Evolutionary conservation across 148 eudicot species (phyloP).

Genomic region (Chenopodium album): DNA sequence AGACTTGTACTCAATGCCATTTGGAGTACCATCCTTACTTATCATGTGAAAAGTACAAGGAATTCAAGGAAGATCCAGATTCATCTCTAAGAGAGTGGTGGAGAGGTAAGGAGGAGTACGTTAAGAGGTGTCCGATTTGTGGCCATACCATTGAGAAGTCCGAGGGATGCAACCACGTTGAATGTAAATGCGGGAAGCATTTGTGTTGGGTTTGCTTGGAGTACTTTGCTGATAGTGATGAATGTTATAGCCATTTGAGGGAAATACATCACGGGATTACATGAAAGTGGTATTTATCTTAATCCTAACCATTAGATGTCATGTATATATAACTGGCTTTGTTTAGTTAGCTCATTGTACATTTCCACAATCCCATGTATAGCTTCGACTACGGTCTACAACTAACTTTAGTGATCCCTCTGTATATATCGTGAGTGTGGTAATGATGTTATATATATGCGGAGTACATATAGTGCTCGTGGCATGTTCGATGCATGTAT

Average conservation of each 20-base stretch:
- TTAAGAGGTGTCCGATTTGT: conserved; percentile 72
- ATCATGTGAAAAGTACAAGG: conserved; percentile 75
- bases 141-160: conserved; percentile 78
- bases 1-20: conserved; percentile 84
- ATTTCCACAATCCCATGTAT: not conserved
- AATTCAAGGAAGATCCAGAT: conserved; percentile 84
- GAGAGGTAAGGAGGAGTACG: conserved; percentile 75
- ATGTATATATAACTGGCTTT: not conserved
- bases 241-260: conserved; percentile 73
- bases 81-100: conserved; percentile 72
- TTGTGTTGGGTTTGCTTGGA: conserved; percentile 92
- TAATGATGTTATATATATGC: not conserved
- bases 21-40: conserved; percentile 68
- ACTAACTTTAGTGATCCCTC: not conserved
- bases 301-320: not conserved
- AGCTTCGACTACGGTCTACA: not conserved
- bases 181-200: conserved; percentile 81
- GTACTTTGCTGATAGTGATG: conserved; percentile 45
- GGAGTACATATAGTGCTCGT: not conserved
- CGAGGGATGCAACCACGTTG: conserved; percentile 90
- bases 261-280: conserved; percentile 51
- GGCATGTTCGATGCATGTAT: not conserved
- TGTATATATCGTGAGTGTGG: conserved; percentile 20
- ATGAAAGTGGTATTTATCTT: not conserved
- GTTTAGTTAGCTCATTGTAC: conserved; percentile 11